Conservation (phyloP, 139 green algal species). For the Auxenochlorella pyrenoidosa region DNA sequence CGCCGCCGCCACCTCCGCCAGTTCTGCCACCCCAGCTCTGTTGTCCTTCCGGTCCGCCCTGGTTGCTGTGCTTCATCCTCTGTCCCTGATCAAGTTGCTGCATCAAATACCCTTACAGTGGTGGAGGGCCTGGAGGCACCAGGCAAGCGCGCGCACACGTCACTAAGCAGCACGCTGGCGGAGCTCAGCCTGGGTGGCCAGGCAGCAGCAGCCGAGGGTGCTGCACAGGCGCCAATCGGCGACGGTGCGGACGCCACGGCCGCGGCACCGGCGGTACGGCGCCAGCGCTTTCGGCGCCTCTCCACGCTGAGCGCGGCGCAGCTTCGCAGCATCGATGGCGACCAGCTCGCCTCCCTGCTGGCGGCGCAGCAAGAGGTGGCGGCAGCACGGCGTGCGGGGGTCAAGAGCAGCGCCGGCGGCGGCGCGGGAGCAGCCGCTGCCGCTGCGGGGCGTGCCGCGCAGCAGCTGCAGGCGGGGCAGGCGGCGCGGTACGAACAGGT, state of each 20-base stretch:
- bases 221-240: too few relatives aligned
- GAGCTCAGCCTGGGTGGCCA: not conserved
- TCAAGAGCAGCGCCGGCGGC: not conserved
- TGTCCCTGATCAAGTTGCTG: not conserved
- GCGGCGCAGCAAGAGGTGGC: not conserved
- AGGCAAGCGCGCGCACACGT: slow-evolving; percentile 24
- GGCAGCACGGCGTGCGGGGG: not conserved
- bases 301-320: slow-evolving; percentile 44
- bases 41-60: not conserved
- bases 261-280: not conserved
- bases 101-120: slow-evolving; percentile 6
- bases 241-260: not conserved
- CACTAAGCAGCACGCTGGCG: slow-evolving; percentile 7
- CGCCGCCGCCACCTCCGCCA: not conserved
- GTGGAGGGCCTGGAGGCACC: slow-evolving; percentile 18
- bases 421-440: not conserved
- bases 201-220: not conserved
- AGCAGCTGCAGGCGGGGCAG: slow-evolving; percentile 4
- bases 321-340: slow-evolving; percentile 12
- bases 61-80: not conserved
- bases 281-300: slow-evolving; percentile 28
- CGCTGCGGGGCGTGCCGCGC: not conserved
- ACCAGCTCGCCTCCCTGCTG: slow-evolving; percentile 31
- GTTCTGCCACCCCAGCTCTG: too few relatives aligned
- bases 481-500: slow-evolving; percentile 22